Base-by-base conservation (phyloP, 2,329 filamentous ascomycete genomes). In the Penicillium sp. region DNA sequence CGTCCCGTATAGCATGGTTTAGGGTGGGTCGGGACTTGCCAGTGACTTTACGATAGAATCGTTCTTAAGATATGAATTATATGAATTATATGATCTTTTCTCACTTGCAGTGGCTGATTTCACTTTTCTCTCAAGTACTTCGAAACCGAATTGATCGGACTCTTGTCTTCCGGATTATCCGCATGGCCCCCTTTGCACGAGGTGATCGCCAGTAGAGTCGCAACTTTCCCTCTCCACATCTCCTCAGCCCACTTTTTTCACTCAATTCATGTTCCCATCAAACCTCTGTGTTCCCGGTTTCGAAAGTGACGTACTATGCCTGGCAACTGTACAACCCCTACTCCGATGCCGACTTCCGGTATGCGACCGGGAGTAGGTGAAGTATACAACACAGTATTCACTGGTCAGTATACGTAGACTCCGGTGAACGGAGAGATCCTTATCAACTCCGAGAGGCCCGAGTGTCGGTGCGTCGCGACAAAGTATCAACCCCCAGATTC, bases 271-370 rank as follows among this genome's bases (percentile, higher is more conserved):
- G 18, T 22, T n/a, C 18, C 18, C 18, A 22, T 22, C 18, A 22
- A 22, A 22, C 18, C 18, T 9, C 18, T 22, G 36, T 44, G 17
- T 53, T 53, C 43, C 48, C 43, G 45, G 44, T 51, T 48, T 51
- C 40, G 41, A 33, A 23, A 42, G 41, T 45, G 43, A 51, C 49
- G 49, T 45, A 48, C 30, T 25, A n/a, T 4, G 25, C 11, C 22
- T 6, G 12, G 13, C 34, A 26, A 42, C 35, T 41, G 42, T 52
- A 45, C 35, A 30, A 49, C 48, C 28, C 4, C 25, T 29, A 33
- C 23, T n/a, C n/a, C n/a, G n/a, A n/a, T n/a, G n/a, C n/a, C n/a
- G 26, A 31, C 27, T 30, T 20, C 29, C 32, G 32, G 30, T 7
- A 28, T 18, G 35, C 20, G 31, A 38, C 35, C 22, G 32, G 31